Conservation (phyloP, 306 rosid genomes). For the apple (Malus domestica) region ASM211411v1 NC_041805.1:10866501-10867000, state of each 20-base stretch:
- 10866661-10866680: neutral
- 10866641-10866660: neutral
- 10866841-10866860: constrained; percentile 36
- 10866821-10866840: constrained; percentile 52
- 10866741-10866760: constrained; percentile 26
- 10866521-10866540: neutral
- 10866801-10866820: constrained; percentile 61
- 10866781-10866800: constrained; percentile 48
- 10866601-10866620: neutral
- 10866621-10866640: neutral
- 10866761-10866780: constrained; percentile 30
- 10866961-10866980: constrained; percentile 48
- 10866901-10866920: constrained; percentile 65
- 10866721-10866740: constrained; percentile 27
- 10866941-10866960: constrained; percentile 45
- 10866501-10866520: neutral
- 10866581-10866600: neutral
- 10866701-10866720: neutral
- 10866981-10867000: constrained; percentile 40
- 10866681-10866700: constrained; percentile 1
- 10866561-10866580: neutral
- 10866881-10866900: constrained; percentile 55
- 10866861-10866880: constrained; percentile 41
- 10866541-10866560: neutral
- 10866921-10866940: constrained; percentile 54